Conservation (phyloP, 1,284 basidiomycete genomes). For the Thelephora terrestris region DNA sequence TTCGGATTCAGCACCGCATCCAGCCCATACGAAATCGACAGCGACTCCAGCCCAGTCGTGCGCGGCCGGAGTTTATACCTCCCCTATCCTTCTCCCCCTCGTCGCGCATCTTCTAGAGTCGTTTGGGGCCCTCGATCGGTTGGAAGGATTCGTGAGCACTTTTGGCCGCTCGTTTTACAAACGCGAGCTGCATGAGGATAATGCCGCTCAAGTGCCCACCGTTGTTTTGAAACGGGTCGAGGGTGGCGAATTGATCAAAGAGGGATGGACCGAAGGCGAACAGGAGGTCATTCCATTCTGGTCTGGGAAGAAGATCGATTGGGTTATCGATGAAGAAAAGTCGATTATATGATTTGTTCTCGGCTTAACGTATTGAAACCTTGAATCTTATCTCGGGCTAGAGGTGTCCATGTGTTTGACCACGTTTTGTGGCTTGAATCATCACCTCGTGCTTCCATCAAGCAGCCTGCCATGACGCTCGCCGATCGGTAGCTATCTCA, state of each 20-base stretch:
- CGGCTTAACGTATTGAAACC: too few relatives aligned
- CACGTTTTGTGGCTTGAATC: too few relatives aligned
- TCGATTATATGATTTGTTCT: too few relatives aligned
- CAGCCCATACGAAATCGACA: conserved; percentile 69
- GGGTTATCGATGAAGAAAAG: conserved; percentile 56
- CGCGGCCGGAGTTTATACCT: conserved; percentile 92
- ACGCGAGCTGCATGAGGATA: conserved; percentile 20
- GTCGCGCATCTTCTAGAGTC: conserved; percentile 80
- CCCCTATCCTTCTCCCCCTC: conserved; percentile 81
- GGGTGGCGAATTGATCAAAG: conserved; percentile 37
- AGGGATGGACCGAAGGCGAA: conserved; percentile 39
- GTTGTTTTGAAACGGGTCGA: conserved; percentile 28
- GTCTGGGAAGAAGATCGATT: conserved; percentile 77
- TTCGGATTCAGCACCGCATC: conserved; percentile 95
- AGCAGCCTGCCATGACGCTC: too few relatives aligned
- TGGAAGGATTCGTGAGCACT: conserved; percentile 70
- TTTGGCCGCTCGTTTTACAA: conserved; percentile 80
- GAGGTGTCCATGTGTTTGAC: too few relatives aligned
- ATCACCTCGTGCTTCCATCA: too few relatives aligned
- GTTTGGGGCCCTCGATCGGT: conserved; percentile 73
- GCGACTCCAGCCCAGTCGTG: conserved; percentile 67
- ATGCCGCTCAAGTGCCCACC: conserved; percentile 9
- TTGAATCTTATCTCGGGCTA: too few relatives aligned
- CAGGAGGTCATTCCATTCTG: conserved; percentile 82
- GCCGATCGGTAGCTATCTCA: too few relatives aligned